A percentile compares a stretch with the other conserved stretches of the same genome.
phyloP scores from a whole-genome alignment of 2,329 filamentous ascomycete species.

The Chrysosporium queenslandicum region DNA sequence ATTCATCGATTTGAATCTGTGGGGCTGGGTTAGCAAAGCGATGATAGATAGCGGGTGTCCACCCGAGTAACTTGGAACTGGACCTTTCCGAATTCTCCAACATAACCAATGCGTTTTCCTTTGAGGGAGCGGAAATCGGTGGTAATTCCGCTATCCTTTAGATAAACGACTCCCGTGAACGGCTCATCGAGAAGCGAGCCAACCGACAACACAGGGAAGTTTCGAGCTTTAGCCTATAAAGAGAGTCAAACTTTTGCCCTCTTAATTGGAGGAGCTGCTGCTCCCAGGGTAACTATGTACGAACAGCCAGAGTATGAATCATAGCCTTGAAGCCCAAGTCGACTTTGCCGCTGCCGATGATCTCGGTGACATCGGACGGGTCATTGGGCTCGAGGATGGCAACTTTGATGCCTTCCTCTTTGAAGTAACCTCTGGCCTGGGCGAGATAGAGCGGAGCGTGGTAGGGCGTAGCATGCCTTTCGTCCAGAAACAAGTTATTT shows the following conservation, averaged over 20 bases:
- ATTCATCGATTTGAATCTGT: constrained; percentile 69
- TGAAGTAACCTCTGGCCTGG: constrained; percentile 63
- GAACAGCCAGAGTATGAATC: constrained; percentile 67
- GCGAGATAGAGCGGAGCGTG: constrained; percentile 69
- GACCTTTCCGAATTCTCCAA: constrained; percentile 66
- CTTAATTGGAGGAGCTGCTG: too few species aligned
- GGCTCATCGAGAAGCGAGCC: constrained; percentile 69
- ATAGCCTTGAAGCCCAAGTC: constrained; percentile 75
- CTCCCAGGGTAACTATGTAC: neutral
- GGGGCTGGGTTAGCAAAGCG: too few species aligned
- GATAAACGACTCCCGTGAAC: constrained; percentile 68
- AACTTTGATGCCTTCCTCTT: constrained; percentile 66
- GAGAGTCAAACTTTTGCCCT: too few species aligned
- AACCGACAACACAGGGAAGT: constrained; percentile 62
- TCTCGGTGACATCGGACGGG: constrained; percentile 71
- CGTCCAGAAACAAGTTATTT: constrained; percentile 22
- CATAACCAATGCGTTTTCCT: constrained; percentile 68
- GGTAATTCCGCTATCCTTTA: constrained; percentile 64
- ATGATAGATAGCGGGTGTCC: too few species aligned
- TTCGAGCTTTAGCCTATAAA: constrained; percentile 61
- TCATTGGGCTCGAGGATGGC: constrained; percentile 69
- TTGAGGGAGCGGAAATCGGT: constrained; percentile 64
- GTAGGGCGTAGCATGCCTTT: constrained; percentile 71
- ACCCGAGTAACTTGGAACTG: too few species aligned
- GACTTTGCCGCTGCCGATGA: constrained; percentile 65